A percentile compares a stretch with the other conserved stretches of the same genome.
phyloP scores from a whole-genome alignment of 1,139 yeast genomes.

The Pichia sp. region DNA sequence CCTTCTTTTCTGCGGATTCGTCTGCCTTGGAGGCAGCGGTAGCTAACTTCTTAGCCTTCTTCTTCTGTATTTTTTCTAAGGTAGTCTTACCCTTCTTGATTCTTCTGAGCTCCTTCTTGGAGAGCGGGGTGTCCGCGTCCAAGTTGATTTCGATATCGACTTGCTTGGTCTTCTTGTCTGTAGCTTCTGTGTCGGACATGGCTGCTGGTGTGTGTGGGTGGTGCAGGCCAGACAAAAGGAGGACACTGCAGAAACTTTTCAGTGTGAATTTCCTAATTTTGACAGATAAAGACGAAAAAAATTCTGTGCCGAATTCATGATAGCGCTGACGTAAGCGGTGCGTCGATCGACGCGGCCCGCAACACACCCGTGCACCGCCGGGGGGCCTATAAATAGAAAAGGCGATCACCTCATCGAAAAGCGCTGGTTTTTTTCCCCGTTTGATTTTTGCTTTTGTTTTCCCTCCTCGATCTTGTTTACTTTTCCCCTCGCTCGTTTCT shows the following conservation, averaged over 20 bases:
- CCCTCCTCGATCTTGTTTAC: not conserved
- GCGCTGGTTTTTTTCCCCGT: not conserved
- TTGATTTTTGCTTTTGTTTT: too few species aligned
- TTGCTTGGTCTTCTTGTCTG: not conserved
- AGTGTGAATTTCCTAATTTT: too few species aligned
- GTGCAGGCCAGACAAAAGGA: too few species aligned
- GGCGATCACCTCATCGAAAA: too few species aligned
- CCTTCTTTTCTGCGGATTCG: not conserved
- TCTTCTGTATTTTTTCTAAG: slow-evolving; percentile 51
- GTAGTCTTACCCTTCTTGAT: slow-evolving; percentile 77
- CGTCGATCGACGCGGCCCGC: not conserved
- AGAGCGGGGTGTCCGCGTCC: slow-evolving; percentile 74
- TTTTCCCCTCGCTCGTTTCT: not conserved
- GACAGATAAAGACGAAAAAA: too few species aligned
- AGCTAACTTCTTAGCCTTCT: slow-evolving; percentile 28
- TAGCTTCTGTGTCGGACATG: not conserved
- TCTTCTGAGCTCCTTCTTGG: slow-evolving; percentile 88
- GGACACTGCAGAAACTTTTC: too few species aligned
- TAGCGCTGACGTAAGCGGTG: too few species aligned
- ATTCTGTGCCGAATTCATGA: too few species aligned
- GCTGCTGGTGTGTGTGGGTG: not conserved
- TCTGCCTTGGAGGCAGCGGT: slow-evolving; percentile 12
- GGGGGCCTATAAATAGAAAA: too few species aligned
- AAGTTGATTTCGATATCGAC: slow-evolving; percentile 76
- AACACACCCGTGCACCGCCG: slow-evolving; percentile 1